Evolutionary conservation across 495 filamentous ascomycete genomes (phyloP).

Genomic region (Amorphotheca resinae): DNA sequence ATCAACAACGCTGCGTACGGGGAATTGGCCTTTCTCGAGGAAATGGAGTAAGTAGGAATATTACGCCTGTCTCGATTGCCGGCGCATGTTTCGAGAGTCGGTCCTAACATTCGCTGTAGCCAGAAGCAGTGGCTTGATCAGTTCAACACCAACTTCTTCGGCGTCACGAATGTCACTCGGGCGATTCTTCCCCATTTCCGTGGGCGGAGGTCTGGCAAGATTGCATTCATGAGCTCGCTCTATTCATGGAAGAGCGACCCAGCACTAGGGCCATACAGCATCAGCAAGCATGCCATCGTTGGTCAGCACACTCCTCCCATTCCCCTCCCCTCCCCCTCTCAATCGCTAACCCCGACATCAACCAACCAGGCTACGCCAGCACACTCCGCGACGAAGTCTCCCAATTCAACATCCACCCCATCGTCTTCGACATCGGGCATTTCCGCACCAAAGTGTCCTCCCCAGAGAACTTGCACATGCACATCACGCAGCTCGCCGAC

Average conservation of each 20-base stretch:
- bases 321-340: neutral
- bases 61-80: conserved; percentile 20
- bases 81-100: too few species aligned
- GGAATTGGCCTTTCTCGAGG: conserved; percentile 26
- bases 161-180: conserved; percentile 33
- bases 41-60: conserved; percentile 27
- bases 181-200: conserved; percentile 10
- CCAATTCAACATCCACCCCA: conserved; percentile 32
- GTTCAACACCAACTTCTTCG: conserved; percentile 38
- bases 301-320: conserved; percentile 10
- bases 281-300: conserved; percentile 38
- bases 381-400: conserved; percentile 32
- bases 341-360: conserved; percentile 35
- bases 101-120: conserved; percentile 5
- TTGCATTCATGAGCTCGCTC: conserved; percentile 24
- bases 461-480: conserved; percentile 15
- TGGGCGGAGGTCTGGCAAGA: neutral
- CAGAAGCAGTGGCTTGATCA: conserved; percentile 22
- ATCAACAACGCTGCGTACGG: conserved; percentile 40
- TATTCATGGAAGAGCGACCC: conserved; percentile 24
- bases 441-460: conserved; percentile 35
- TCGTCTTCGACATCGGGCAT: conserved; percentile 34
- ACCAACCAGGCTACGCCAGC: conserved; percentile 33
- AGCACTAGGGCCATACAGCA: conserved; percentile 32
- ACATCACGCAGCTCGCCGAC: neutral